phyloP scores from a whole-genome alignment of 202 grass and related monocot species.

The Digitaria exilis region DNA sequence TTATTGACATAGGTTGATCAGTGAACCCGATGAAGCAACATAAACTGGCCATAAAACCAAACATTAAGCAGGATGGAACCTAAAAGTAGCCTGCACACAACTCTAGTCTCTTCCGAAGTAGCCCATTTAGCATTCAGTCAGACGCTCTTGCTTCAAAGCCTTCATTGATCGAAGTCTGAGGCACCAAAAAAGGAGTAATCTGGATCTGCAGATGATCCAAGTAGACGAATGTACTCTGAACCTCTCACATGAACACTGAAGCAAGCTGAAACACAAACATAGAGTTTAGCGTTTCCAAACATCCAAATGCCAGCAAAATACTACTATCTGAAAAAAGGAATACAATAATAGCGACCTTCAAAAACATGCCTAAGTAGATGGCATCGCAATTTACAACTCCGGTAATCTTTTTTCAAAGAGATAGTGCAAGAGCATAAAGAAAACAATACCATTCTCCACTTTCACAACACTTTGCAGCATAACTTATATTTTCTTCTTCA shows the following conservation, averaged over 20 bases:
- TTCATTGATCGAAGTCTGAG: conserved; percentile 62
- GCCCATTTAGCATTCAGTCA: not conserved
- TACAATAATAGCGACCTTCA: not conserved
- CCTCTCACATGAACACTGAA: conserved; percentile 96
- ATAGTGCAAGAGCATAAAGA: conserved; percentile 1
- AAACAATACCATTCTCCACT: conserved; percentile 94
- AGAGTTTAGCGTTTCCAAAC: not conserved
- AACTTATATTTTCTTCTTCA: conserved; percentile 99
- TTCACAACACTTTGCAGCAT: conserved; percentile 96
- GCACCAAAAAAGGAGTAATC: conserved; percentile 70
- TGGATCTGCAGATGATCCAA: conserved; percentile 66
- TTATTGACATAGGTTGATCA: no score
- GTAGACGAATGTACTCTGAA: conserved; percentile 86
- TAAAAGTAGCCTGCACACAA: no score
- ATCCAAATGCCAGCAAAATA: not conserved
- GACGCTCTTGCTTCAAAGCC: conserved; percentile 4
- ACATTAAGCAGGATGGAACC: no score
- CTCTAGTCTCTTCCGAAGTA: not conserved
- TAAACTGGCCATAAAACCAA: not conserved
- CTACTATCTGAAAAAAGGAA: not conserved
- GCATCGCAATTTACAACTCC: not conserved
- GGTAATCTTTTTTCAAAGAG: not conserved
- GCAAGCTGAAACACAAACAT: conserved; percentile 70
- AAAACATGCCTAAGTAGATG: not conserved
- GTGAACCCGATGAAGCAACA: no score